These are phyloP conservation scores for Backusella psychrophila DNA, from an alignment of 192 early-diverging fungal genomes.

Conservation along the genomic window DNA sequence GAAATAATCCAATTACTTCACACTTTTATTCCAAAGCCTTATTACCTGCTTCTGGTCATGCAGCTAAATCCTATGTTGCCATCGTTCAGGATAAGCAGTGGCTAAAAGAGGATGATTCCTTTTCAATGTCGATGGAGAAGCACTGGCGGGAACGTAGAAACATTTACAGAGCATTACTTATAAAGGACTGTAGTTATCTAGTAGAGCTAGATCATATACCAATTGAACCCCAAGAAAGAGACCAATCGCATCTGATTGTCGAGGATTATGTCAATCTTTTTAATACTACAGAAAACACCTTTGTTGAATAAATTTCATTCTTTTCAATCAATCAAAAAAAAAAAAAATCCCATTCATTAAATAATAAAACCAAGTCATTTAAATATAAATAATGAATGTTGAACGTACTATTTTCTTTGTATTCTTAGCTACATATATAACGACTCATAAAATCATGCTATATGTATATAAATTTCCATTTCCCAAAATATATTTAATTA, in stretches of 20 bases:
- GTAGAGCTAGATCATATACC: conserved; percentile 9
- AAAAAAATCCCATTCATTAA: too few relatives aligned
- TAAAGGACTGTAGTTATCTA: conserved; percentile 2
- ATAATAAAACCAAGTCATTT: too few relatives aligned
- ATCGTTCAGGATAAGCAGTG: conserved; percentile 9
- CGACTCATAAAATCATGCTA: too few relatives aligned
- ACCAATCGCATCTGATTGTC: background rate
- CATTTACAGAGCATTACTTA: conserved; percentile 19
- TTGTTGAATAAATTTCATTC: too few relatives aligned
- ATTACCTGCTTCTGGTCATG: background rate
- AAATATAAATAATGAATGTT: too few relatives aligned
- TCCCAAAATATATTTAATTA: too few relatives aligned
- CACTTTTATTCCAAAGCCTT: background rate
- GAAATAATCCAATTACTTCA: conserved; percentile 12
- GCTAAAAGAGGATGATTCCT: background rate
- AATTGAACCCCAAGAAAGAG: background rate
- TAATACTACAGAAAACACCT: background rate
- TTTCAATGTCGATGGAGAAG: background rate
- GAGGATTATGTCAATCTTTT: background rate
- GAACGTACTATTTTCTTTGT: too few relatives aligned
- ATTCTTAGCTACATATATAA: too few relatives aligned
- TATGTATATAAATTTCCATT: too few relatives aligned
- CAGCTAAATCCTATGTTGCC: conserved; percentile 2
- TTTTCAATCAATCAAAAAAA: too few relatives aligned
- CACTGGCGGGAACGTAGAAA: conserved; percentile 16